Percentiles rank a stretch among this genome's conserved stretches.
Evolutionary conservation across 768 basidiomycete species (phyloP).

Genomic region (Kwoniella europaea): DNA sequence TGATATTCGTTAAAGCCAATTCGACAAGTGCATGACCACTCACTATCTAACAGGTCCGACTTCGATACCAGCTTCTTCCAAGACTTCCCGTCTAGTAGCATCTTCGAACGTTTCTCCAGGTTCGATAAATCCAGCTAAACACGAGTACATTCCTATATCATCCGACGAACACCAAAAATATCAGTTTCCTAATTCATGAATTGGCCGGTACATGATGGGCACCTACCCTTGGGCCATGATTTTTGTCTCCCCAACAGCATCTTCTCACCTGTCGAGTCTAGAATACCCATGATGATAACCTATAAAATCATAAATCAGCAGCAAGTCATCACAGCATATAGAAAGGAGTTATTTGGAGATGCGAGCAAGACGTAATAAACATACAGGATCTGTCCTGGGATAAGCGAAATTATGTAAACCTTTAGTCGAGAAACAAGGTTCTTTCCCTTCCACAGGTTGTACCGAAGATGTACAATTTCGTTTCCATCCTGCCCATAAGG

Average conservation of each 20-base stretch:
- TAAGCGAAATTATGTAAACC: slow-evolving; percentile 81
- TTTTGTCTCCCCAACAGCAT: slow-evolving; percentile 82
- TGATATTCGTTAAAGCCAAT: not conserved
- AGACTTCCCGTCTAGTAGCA: slow-evolving; percentile 86
- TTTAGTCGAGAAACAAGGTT: slow-evolving; percentile 63
- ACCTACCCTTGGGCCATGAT: slow-evolving; percentile 58
- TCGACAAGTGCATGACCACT: slow-evolving; percentile 17
- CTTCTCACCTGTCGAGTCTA: slow-evolving; percentile 78
- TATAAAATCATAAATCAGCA: slow-evolving; percentile 29
- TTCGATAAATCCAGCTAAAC: slow-evolving; percentile 91
- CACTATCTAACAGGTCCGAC: slow-evolving; percentile 78
- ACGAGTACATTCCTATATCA: slow-evolving; percentile 68
- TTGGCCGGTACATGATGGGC: not conserved
- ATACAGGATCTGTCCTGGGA: slow-evolving; percentile 56
- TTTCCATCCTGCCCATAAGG: slow-evolving; percentile 97
- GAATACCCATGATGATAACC: slow-evolving; percentile 90
- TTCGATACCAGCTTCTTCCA: slow-evolving; percentile 93
- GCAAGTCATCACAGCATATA: no score
- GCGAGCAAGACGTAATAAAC: not conserved
- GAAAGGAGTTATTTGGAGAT: not conserved
- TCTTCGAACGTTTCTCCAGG: slow-evolving; percentile 95
- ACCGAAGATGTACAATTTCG: slow-evolving; percentile 69
- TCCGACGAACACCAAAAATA: not conserved
- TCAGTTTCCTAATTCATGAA: not conserved
- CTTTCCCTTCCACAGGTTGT: slow-evolving; percentile 36